A percentile compares a stretch with the other conserved stretches of the same genome.
These are phyloP conservation scores for Neoscytalidium dimidiatum DNA, from an alignment of 2,329 filamentous ascomycete species.

Conservation along the genomic window DNA sequence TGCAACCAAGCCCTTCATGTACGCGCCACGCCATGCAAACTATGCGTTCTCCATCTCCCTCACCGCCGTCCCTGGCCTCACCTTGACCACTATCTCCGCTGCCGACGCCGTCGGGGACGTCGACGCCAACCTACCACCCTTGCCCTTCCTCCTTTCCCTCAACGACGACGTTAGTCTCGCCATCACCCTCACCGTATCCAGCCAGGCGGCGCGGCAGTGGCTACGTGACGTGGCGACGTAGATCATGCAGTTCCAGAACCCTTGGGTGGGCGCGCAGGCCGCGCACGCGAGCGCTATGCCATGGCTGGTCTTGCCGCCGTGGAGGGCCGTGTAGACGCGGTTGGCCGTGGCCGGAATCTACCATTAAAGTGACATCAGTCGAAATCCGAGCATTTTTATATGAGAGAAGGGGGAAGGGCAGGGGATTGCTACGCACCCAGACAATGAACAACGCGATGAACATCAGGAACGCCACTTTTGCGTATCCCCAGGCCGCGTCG, in stretches of 20 bases:
- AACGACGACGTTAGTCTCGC: not conserved
- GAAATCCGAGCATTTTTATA: too few species aligned
- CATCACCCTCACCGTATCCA: not conserved
- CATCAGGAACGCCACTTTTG: slow-evolving; percentile 70
- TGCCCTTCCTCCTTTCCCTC: not conserved
- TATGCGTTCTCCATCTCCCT: not conserved
- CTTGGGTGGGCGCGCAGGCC: slow-evolving; percentile 76
- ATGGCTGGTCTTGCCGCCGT: slow-evolving; percentile 50
- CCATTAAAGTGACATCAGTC: not conserved
- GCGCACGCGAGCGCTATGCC: slow-evolving; percentile 69
- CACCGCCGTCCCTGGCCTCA: not conserved
- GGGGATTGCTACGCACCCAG: slow-evolving; percentile 49
- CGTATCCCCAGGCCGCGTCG: slow-evolving; percentile 65
- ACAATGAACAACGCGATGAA: slow-evolving; percentile 71
- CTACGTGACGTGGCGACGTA: slow-evolving; percentile 65
- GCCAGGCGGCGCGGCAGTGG: slow-evolving; percentile 52
- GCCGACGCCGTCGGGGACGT: not conserved
- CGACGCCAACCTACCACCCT: not conserved
- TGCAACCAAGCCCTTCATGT: too few species aligned
- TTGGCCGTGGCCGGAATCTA: slow-evolving; percentile 71
- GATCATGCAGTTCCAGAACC: slow-evolving; percentile 83
- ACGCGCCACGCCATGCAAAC: too few species aligned
- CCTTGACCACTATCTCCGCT: not conserved
- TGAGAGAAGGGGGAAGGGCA: not conserved
- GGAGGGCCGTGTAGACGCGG: slow-evolving; percentile 69